Percentiles rank a stretch among this genome's conserved stretches.
Evolutionary conservation across 441 rosid species (phyloP).

Genomic region (Rhodomyrtus psidioides): DNA sequence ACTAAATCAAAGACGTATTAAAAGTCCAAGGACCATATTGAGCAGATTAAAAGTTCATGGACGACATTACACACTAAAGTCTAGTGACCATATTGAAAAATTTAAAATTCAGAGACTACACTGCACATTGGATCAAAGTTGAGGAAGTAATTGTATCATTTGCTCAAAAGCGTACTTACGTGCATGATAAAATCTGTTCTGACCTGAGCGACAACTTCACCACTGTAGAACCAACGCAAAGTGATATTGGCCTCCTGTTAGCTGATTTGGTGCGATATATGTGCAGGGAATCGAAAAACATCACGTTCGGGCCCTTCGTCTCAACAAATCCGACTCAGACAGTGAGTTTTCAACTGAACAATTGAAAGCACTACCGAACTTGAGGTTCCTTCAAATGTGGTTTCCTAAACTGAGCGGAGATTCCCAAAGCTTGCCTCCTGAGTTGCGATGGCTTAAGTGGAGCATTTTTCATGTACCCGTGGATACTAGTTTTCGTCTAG

Average conservation of each 20-base stretch:
- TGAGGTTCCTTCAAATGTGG: fast-evolving
- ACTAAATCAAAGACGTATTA: too few relatives aligned
- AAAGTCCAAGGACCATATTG: too few relatives aligned
- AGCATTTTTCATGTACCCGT: not conserved
- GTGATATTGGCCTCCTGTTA: not conserved
- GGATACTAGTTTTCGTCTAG: fast-evolving
- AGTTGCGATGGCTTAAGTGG: not conserved
- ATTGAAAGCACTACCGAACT: not conserved
- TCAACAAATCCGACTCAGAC: fast-evolving
- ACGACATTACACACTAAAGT: too few relatives aligned
- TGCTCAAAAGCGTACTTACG: too few relatives aligned
- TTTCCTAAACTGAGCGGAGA: fast-evolving
- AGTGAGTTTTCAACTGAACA: fast-evolving
- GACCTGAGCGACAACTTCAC: not conserved
- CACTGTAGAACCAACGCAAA: not conserved
- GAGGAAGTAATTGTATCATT: too few relatives aligned
- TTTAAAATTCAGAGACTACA: too few relatives aligned
- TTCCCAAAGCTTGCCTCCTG: not conserved
- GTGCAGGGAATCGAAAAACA: not conserved
- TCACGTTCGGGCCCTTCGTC: not conserved
- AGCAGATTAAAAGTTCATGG: too few relatives aligned
- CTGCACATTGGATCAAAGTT: too few relatives aligned
- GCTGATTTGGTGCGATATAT: not conserved
- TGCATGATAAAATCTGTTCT: not conserved
- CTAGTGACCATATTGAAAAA: too few relatives aligned